Percentiles rank a stretch among this genome's conserved stretches.
phyloP scores from a whole-genome alignment of 1,284 basidiomycete genomes.

The Sanghuangporus baumii region DNA sequence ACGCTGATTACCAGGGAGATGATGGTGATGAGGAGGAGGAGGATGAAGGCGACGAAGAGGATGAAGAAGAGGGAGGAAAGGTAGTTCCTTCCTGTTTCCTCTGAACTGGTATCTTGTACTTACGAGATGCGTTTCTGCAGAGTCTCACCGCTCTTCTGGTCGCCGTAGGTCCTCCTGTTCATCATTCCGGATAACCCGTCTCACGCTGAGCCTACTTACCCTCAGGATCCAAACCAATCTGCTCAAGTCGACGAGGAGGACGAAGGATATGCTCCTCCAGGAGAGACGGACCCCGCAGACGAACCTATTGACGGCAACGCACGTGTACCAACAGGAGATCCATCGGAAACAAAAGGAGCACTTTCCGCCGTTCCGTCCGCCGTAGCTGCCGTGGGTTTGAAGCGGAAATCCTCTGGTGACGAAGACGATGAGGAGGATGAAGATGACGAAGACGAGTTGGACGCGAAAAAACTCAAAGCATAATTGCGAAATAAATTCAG shows the following conservation, averaged over 20 bases:
- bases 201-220: background rate
- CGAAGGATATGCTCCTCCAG: slow-evolving; percentile 15
- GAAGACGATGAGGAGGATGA: slow-evolving; percentile 13
- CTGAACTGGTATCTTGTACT: background rate
- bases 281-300: slow-evolving; percentile 16
- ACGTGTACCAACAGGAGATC: background rate
- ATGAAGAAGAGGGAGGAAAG: slow-evolving; percentile 4
- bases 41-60: slow-evolving; percentile 7
- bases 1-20: slow-evolving; percentile 1
- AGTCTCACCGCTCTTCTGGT: slow-evolving; percentile 16
- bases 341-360: background rate
- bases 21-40: slow-evolving; percentile 14
- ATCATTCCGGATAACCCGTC: background rate
- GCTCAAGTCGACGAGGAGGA: slow-evolving; percentile 12
- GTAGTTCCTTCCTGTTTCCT: background rate
- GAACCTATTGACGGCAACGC: slow-evolving; percentile 12
- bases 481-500: background rate
- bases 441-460: slow-evolving; percentile 7
- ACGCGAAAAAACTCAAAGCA: slow-evolving; percentile 14
- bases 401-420: slow-evolving; percentile 16
- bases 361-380: background rate
- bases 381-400: slow-evolving; percentile 2
- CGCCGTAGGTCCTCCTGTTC: slow-evolving; percentile 4
- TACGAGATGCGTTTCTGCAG: background rate
- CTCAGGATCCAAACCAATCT: slow-evolving; percentile 4